Base-by-base conservation (phyloP, 441 rosid genomes). In the Adansonia rubrostipa region DNA sequence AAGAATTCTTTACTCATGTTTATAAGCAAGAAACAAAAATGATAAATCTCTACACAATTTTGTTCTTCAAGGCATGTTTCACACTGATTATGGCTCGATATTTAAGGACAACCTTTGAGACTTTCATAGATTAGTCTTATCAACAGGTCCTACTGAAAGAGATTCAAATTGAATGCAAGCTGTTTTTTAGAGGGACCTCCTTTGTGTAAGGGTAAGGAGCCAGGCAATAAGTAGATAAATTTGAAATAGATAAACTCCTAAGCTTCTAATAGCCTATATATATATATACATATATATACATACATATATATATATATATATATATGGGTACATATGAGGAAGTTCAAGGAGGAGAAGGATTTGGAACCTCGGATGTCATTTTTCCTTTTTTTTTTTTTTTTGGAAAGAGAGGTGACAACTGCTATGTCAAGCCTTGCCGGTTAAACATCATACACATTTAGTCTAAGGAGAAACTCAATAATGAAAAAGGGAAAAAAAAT, bases 11-110 rank as follows among this genome's bases (percentile, higher is more conserved):
- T 19, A 4, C 51, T n/a, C 33, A 9, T 67, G 71, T 4, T 6
- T 64, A 33, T 36, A 65, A 33, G 70, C 70, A 65, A 65, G 70
- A 36, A 15, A 65, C 11, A 65, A 11, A 33, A 65, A 28, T 7
- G 10, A 65, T 8, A 36, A 36, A 64, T 14, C 40, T 61, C n/a
- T 3, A 61, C 24, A 61, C 1, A 0, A 11, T 24, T 24, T 3
- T 22, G 36, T 10, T 54, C 0, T 54, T 51, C 2, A 54, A 15
- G 6, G n/a, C 58, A 54, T 54, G 58, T n/a, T 54, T 15, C 9
- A 54, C 19, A 54, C n/a, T 15, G 6, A 54, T 15, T 14, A 15
- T 15, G 20, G 20, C 19, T 53, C 5, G 19, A 15, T 54, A 15
- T 54, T 54, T 54, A 54, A 54, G 20, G 19, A 54, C 19, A 15